Percentiles rank a stretch among this genome's conserved stretches.
phyloP scores from a whole-genome alignment of 371 early-diverging fungal genomes.

The Mortierella sp. region DNA sequence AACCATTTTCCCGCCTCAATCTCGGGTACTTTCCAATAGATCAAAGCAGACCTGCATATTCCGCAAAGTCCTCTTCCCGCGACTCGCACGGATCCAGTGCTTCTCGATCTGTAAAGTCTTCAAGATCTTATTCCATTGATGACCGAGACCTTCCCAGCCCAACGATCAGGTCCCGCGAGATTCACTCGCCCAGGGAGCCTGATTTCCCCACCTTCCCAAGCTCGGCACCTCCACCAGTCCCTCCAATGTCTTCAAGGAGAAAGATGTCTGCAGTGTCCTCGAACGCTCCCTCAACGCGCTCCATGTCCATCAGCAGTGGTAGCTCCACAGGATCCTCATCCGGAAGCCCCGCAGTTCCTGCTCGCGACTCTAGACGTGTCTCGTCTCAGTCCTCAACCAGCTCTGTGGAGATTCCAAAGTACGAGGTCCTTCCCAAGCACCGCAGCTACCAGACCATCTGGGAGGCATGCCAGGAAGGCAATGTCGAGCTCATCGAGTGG shows the following conservation, averaged over 20 bases:
- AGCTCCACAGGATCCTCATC: slow-evolving; percentile 37
- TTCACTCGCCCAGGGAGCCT: slow-evolving; percentile 20
- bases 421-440: slow-evolving; percentile 28
- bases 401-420: slow-evolving; percentile 34
- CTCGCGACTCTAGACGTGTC: slow-evolving; percentile 43
- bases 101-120: slow-evolving; percentile 34
- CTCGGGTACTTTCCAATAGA: too few species aligned
- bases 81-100: slow-evolving; percentile 40
- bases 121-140: slow-evolving; percentile 40
- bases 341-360: slow-evolving; percentile 30
- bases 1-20: too few species aligned
- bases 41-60: slow-evolving; percentile 45
- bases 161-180: slow-evolving; percentile 36
- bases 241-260: slow-evolving; percentile 34
- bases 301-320: slow-evolving; percentile 53
- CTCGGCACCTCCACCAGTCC: slow-evolving; percentile 20
- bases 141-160: slow-evolving; percentile 29
- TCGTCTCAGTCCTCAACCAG: slow-evolving; percentile 38
- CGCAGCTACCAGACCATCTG: slow-evolving; percentile 32
- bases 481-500: slow-evolving; percentile 43
- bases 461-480: slow-evolving; percentile 50
- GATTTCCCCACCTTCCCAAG: slow-evolving; percentile 7
- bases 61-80: slow-evolving; percentile 45
- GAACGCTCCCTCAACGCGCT: slow-evolving; percentile 29
- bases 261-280: slow-evolving; percentile 48